Evolutionary conservation across 345 rosid genomes (phyloP).

Genomic region (Eucalyptus rudis): DNA sequence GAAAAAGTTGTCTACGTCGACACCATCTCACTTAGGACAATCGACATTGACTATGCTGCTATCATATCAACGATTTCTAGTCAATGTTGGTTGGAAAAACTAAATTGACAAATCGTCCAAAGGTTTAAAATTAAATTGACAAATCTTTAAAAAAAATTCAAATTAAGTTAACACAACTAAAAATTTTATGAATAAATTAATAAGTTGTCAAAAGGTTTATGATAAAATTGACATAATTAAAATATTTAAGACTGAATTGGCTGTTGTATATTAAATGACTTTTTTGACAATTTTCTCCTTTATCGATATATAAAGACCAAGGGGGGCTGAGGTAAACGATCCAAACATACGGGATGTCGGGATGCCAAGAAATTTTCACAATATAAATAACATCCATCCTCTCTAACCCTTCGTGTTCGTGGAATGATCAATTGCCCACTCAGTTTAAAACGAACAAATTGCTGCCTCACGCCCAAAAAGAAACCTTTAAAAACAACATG

Average conservation of each 20-base stretch:
- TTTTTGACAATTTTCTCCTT: too few species aligned
- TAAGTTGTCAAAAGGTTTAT: rapidly evolving
- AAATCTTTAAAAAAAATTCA: too few species aligned
- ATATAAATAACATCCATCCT: background rate
- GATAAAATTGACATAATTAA: too few species aligned
- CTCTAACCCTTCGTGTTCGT: background rate
- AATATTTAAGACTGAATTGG: too few species aligned
- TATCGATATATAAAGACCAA: background rate
- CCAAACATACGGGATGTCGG: background rate
- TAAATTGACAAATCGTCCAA: too few species aligned
- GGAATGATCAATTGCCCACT: background rate
- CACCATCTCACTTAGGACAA: background rate
- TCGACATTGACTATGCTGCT: rapidly evolving
- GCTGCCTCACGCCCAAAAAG: background rate
- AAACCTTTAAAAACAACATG: background rate
- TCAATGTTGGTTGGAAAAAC: background rate
- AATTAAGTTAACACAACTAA: too few species aligned
- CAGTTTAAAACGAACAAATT: background rate
- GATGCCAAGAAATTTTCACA: background rate
- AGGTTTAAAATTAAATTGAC: rapidly evolving
- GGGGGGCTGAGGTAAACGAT: background rate
- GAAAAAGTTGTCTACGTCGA: background rate
- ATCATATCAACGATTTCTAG: rapidly evolving
- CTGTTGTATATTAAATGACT: too few species aligned
- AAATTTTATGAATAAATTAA: too few species aligned